Evolutionary conservation across 768 basidiomycete species (phyloP), one percentile per base, ranked within the genome.

Genomic region (Russula olivacea): DNA sequence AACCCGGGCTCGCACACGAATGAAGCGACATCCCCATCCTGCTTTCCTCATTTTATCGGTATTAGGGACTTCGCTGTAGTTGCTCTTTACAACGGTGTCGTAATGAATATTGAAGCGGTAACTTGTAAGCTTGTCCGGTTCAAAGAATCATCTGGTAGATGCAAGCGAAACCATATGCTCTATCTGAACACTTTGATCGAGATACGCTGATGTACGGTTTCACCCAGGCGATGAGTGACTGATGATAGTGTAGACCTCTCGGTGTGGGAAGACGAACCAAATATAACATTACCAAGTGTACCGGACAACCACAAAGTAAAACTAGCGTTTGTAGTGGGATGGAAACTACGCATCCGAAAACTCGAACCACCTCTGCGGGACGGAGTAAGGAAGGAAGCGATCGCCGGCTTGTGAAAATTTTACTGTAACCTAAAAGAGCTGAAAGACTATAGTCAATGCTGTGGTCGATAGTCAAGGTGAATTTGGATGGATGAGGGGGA

Each of bases 341-440:
- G 25, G 23, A 14, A 48, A 14, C 28, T 15, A 2, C 54, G 15
- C 25, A 38, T 36, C 15, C 5, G 8, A 47, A 21, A 48, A 28
- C 48, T 41, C 28, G 3, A 15, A 14, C 38, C 15, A 17, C n/a
- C 12, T 12, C 45, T 23, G 21, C 23, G 15, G 21, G 8, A 8
- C 19, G 41, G 53, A 56, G 7, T 4, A 25, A 58, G 36, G 54
- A 61, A 32, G 7, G 15, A n/a, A 0, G 34, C 12, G 28, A 14
- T 25, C 23, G 41, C n/a, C 10, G 2, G 15, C 17, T 40, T 3
- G 12, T 30, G 25, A 34, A 21, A 28, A 34, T 32, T 25, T 34
- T 15, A 10, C 17, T 21, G 23, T 17, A 30, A 58, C 30, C 56
- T 63, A 17, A 12, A 54, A 54, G 36, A 58, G 21, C 56, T 63